Base-by-base conservation (phyloP, 495 filamentous ascomycete genomes). In the Daldinia caldariorum region DNA sequence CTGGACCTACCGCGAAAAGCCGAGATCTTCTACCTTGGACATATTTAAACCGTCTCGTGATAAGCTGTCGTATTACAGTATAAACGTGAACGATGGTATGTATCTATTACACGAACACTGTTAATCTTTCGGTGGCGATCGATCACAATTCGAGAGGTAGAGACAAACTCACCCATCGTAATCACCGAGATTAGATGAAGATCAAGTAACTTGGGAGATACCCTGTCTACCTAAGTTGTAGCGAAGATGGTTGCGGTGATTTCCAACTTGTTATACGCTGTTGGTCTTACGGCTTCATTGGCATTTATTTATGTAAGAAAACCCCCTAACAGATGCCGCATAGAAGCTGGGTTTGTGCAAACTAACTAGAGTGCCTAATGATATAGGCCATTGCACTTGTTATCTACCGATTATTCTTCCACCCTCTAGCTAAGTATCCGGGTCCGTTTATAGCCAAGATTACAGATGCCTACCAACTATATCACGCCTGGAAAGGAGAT, bases 361-460 rank as follows among this genome's bases (percentile, higher is more conserved):
- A 58, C 69, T 74, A 31, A 77, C 61, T 43, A 18, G 26, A 4
- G 55, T 45, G n/a, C n/a, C n/a, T n/a, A n/a, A 20, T 34, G 16
- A 10, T 14, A 22, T 58, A 78, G 75, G 32, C 32, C 38, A n/a
- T 63, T 26, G 67, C 71, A 66, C 51, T 83, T 31, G 74, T 79
- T 55, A 59, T 84, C 56, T 89, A 90, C 74, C 77, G 82, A 14
- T 37, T 89, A 45, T 87, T 82, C 66, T 83, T 91, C 70, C 89
- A 91, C 72, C 89, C 89, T 5, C 75, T 90, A 5, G 83, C 87
- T n/a, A 87, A 86, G 69, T 91, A 90, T 63, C 89, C 89, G 1
- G 89, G 89, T 0, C 89, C 89, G 0, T 77, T 87, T 35, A 74
- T 89, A 1, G 87, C 83, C 58, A 86, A 84, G 72, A 77, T 88